These are phyloP conservation scores for Myriosclerotinia curreyana DNA, from an alignment of 2,329 filamentous ascomycete genomes.

Conservation along the genomic window DNA sequence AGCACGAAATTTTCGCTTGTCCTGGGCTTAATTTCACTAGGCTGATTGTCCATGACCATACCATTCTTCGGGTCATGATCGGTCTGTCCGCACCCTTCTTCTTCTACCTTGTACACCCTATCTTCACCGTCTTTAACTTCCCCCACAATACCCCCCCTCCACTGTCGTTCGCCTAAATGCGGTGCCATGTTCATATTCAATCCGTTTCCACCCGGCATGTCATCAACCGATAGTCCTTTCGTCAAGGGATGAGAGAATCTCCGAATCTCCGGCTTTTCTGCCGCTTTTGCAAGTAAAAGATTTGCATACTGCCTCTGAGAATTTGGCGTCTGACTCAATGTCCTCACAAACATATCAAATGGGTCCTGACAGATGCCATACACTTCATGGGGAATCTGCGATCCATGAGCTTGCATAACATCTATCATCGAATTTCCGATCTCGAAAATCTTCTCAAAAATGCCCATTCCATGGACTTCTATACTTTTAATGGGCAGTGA, in stretches of 20 bases:
- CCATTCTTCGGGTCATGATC: neutral
- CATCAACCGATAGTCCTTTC: constrained; percentile 19
- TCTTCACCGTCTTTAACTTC: constrained; percentile 24
- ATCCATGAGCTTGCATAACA: constrained; percentile 43
- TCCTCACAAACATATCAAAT: constrained; percentile 46
- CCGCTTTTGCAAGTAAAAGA: constrained; percentile 44
- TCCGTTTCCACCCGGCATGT: neutral
- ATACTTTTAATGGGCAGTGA: constrained; percentile 44
- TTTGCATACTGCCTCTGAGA: constrained; percentile 46
- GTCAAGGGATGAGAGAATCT: constrained; percentile 28
- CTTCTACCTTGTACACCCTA: neutral
- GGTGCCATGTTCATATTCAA: neutral
- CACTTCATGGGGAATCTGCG: constrained; percentile 25
- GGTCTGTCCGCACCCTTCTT: neutral
- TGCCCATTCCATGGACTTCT: constrained; percentile 50
- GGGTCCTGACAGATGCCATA: constrained; percentile 43
- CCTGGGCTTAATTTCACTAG: neutral
- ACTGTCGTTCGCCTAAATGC: constrained; percentile 15
- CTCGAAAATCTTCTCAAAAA: constrained; percentile 51
- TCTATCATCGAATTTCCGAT: constrained; percentile 46
- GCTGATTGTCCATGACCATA: neutral
- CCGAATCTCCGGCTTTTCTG: constrained; percentile 41
- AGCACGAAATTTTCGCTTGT: neutral
- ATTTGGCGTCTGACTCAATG: constrained; percentile 46
- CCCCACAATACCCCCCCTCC: constrained; percentile 33